phyloP scores from a whole-genome alignment of 2,329 filamentous ascomycete species.

The Xylariaceae sp. region DNA sequence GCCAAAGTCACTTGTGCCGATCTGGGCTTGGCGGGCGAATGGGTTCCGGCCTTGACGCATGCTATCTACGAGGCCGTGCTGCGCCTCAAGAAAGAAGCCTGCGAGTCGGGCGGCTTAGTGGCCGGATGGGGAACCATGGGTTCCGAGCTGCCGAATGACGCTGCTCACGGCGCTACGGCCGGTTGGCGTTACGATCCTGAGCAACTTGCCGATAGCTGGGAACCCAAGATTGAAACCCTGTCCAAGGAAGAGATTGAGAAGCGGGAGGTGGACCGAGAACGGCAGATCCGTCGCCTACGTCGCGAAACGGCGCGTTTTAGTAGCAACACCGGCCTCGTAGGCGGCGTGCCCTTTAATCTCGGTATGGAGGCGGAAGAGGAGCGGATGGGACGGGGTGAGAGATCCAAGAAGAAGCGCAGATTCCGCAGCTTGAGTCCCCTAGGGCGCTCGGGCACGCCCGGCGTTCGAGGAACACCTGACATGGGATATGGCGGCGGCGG shows the following conservation, averaged over 20 bases:
- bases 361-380: constrained; percentile 63
- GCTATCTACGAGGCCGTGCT: constrained; percentile 95
- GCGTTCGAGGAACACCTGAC: constrained; percentile 76
- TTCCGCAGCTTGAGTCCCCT: constrained; percentile 84
- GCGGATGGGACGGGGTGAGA: constrained; percentile 83
- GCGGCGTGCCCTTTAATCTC: constrained; percentile 61
- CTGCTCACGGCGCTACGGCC: constrained; percentile 73
- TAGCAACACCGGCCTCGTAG: constrained; percentile 75
- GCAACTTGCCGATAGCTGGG: constrained; percentile 78
- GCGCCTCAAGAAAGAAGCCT: constrained; percentile 91
- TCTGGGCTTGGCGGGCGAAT: constrained; percentile 83
- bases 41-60: constrained; percentile 90
- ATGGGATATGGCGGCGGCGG: constrained; percentile 68
- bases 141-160: constrained; percentile 80
- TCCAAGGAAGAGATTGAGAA: constrained; percentile 98
- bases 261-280: constrained; percentile 87
- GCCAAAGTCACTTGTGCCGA: constrained; percentile 91
- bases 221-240: constrained; percentile 73
- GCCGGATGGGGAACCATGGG: constrained; percentile 63
- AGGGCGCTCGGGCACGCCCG: constrained; percentile 63
- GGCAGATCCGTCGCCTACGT: constrained; percentile 79
- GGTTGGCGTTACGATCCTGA: constrained; percentile 97
- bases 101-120: constrained; percentile 85
- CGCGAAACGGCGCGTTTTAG: constrained; percentile 91
- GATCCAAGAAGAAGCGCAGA: constrained; percentile 90